These are phyloP conservation scores for Triticum dicoccoides DNA, from an alignment of 176 grass and related monocot genomes.

Conservation along the genomic window DNA sequence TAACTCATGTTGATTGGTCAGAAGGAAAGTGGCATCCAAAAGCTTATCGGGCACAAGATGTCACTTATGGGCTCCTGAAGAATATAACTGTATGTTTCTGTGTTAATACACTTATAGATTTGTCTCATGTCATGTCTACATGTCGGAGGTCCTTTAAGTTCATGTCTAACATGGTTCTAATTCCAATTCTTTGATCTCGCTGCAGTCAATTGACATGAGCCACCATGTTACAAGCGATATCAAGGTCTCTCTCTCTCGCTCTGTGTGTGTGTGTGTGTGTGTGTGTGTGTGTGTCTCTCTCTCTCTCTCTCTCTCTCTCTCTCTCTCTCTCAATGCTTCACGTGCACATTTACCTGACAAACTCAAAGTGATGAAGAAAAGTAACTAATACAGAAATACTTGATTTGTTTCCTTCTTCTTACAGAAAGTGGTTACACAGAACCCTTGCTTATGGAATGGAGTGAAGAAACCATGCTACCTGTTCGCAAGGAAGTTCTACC, in stretches of 20 bases:
- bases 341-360: background rate
- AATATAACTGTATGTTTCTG: conserved; percentile 69
- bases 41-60: conserved; percentile 76
- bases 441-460: conserved; percentile 71
- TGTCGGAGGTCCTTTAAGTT: background rate
- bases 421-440: conserved; percentile 54
- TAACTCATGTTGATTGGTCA: conserved; percentile 97
- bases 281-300: too few relatives aligned
- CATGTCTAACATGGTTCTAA: conserved; percentile 1
- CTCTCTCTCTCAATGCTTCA: background rate
- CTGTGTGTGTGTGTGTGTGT: too few relatives aligned
- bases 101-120: background rate
- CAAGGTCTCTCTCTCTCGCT: conserved; percentile 38
- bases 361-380: background rate
- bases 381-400: background rate
- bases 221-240: conserved; percentile 88
- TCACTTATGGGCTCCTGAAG: conserved; percentile 73
- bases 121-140: background rate
- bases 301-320: background rate
- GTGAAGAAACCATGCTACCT: conserved; percentile 62
- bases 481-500: conserved; percentile 75
- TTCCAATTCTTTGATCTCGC: conserved; percentile 12
- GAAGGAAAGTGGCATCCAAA: conserved; percentile 99
- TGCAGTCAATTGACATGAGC: conserved; percentile 82
- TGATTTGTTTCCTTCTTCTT: background rate